A percentile compares a stretch with the other conserved stretches of the same genome.
Conservation (phyloP, 2,329 filamentous ascomycete genomes). For the Colletotrichum sp. region DNA sequence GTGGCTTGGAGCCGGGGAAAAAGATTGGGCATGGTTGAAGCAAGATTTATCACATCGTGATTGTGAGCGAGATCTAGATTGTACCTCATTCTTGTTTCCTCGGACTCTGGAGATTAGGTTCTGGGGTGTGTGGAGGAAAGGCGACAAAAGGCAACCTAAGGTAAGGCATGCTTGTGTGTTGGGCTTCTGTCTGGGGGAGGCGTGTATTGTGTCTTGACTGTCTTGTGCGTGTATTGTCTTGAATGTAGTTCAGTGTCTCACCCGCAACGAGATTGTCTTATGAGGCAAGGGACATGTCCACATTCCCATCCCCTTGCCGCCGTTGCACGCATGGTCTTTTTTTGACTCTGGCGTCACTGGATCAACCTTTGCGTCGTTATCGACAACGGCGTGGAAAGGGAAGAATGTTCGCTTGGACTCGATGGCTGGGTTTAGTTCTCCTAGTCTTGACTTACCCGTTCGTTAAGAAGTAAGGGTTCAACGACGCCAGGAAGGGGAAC, state of each 20-base stretch:
- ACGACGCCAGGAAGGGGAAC: background rate
- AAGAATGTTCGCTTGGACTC: background rate
- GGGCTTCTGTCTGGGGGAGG: background rate
- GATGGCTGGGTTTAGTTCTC: background rate
- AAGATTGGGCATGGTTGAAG: background rate
- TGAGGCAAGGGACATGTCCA: background rate
- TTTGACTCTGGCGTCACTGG: background rate
- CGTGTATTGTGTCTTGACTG: background rate
- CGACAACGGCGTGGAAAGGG: background rate
- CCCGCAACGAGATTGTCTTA: conserved; percentile 1
- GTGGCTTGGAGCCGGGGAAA: background rate
- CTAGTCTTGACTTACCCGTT: background rate
- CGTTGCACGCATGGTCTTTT: background rate
- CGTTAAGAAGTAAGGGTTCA: background rate
- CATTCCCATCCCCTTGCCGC: background rate
- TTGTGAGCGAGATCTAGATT: conserved; percentile 10
- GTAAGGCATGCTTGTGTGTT: background rate
- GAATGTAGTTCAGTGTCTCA: background rate
- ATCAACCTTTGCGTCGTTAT: background rate
- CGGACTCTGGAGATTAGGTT: background rate
- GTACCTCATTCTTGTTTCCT: background rate
- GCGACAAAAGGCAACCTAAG: background rate
- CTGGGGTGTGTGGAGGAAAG: background rate
- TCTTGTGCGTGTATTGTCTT: background rate
- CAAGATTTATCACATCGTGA: conserved; percentile 20